Evolutionary conservation across 176 grass and related monocot species (phyloP), one percentile per base, ranked within the genome.

Genomic region (Thalia dealbata): DNA sequence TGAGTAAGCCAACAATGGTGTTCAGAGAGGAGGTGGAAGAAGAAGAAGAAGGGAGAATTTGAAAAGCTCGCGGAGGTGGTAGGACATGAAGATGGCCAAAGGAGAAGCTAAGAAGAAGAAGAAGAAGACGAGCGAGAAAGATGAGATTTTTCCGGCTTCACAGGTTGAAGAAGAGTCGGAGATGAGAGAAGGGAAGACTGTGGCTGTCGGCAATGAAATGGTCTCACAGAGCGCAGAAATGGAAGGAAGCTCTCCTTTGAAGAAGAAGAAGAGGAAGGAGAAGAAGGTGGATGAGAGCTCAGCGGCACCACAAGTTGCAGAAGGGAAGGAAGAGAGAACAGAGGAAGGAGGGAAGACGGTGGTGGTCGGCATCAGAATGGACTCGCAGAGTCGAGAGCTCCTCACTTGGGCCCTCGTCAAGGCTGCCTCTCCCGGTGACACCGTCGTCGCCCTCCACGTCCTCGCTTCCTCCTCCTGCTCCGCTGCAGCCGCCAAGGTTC

Each of bases 391-490:
- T 76, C 85, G 82, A 19, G 90, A 93, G 76, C 81, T 99, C 52
- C 90, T 99, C 66, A 99, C 95, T 27, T 99, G 90, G 87, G 90
- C 95, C 46, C 95, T 97, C 78, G 95, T 97, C 64, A 99, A 93
- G 85, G 87, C 88, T 67, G 95, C 95, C 63, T 66, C 65, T 43
- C 69, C 83, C 62, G 95, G 95, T 25, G 90, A 93, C 84, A 87
- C 81, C 61, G 83, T 99, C 81, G 77, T 88, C 81, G 95, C 89
- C 7, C 48, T 97, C 76, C 90, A 93, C 77, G 83, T 99, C 71
- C 78, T 91, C 62, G 9, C 14, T 78, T 79, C 45, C 12, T 63
- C 60, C 24, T 28, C 82, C 0, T 85, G 77, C 1, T 71, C 13
- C 48, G 70, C 71, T 9, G 23, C 19, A 10, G 25, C 9, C 24